Conservation (phyloP, 2,329 filamentous ascomycete genomes). For the Botrytis galanthina region DNA sequence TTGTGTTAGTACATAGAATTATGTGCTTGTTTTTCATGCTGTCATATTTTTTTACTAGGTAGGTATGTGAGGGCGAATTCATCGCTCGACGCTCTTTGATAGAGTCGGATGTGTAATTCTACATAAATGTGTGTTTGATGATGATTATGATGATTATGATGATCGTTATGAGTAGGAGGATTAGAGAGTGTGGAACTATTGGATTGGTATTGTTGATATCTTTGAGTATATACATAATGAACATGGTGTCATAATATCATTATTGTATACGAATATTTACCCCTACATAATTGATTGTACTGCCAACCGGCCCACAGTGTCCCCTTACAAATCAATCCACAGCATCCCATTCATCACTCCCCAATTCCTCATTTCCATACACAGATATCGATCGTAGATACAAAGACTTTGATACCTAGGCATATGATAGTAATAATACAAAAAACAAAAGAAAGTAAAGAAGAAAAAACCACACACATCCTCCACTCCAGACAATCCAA, state of each 20-base stretch:
- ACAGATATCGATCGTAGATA: neutral
- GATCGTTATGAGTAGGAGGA: neutral
- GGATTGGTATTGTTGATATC: neutral
- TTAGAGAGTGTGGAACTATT: neutral
- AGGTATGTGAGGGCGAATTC: neutral
- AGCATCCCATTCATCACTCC: neutral
- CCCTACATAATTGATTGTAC: too few species aligned
- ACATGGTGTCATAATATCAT: neutral
- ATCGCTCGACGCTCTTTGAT: neutral
- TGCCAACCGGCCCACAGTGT: too few species aligned
- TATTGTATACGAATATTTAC: too few species aligned
- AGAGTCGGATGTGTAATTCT: neutral
- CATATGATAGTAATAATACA: neutral
- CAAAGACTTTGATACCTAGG: neutral
- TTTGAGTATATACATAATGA: neutral
- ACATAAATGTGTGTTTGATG: neutral
- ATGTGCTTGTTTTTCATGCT: neutral
- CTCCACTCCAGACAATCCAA: too few species aligned
- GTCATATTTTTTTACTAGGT: neutral
- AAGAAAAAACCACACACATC: neutral
- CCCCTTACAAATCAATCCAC: too few species aligned
- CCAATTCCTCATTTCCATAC: neutral
- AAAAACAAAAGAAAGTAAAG: neutral
- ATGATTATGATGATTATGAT: neutral
- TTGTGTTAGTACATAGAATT: neutral